A percentile compares a stretch with the other conserved stretches of the same genome.
Evolutionary conservation across 345 rosid species (phyloP).

Genomic region (Acer campestre): DNA sequence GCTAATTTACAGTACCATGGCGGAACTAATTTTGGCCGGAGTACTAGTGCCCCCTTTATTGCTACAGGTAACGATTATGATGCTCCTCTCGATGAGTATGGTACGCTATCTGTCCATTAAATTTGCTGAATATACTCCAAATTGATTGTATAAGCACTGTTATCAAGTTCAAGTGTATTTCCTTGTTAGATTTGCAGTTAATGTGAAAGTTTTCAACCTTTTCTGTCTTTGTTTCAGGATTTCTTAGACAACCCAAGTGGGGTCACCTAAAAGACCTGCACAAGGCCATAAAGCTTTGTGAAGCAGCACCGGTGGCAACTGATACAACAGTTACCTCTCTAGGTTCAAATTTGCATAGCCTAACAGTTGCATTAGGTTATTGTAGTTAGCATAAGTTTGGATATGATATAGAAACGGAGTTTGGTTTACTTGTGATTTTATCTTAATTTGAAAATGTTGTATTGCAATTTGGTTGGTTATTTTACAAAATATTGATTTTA

Average conservation of each 20-base stretch:
- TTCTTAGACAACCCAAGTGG: constrained; percentile 89
- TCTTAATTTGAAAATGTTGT: too few species aligned
- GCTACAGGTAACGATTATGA: constrained; percentile 94
- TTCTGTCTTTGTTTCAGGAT: constrained; percentile 49
- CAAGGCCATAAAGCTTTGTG: constrained; percentile 89
- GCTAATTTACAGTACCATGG: constrained; percentile 73
- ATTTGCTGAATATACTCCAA: background rate
- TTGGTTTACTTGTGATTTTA: too few species aligned
- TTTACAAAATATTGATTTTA: too few species aligned
- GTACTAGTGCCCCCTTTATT: constrained; percentile 89
- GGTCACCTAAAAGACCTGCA: constrained; percentile 92
- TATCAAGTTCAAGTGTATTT: background rate
- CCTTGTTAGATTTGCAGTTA: constrained; percentile 7
- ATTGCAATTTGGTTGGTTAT: too few species aligned
- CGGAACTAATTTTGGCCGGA: constrained; percentile 88
- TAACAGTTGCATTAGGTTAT: too few species aligned
- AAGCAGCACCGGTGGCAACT: constrained; percentile 65
- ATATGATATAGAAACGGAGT: too few species aligned
- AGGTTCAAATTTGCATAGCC: constrained; percentile 71
- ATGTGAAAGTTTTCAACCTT: background rate
- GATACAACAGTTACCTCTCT: constrained; percentile 70
- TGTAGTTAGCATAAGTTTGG: too few species aligned
- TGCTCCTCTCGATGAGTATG: constrained; percentile 97
- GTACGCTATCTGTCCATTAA: constrained; percentile 33
- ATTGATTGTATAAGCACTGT: background rate